A percentile compares a stretch with the other conserved stretches of the same genome.
Evolutionary conservation across 257 asterid species (phyloP).

Genomic region (Fraxinus excelsior): DNA sequence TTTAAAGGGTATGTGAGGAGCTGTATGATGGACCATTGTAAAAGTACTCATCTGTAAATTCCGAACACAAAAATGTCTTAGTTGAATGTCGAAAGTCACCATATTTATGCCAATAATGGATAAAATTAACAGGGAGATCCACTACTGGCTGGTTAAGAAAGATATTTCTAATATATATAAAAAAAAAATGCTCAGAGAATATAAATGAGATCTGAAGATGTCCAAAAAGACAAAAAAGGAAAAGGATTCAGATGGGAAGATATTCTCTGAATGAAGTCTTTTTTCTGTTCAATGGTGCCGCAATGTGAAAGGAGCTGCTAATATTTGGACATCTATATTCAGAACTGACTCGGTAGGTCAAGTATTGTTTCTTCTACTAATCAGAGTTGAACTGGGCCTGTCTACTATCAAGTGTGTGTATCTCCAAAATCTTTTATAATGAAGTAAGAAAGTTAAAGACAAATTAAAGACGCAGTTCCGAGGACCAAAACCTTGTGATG

Average conservation of each 20-base stretch:
- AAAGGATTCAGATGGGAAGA: neutral
- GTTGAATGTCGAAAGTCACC: conserved; percentile 9
- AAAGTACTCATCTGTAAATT: conserved; percentile 90
- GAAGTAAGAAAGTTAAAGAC: neutral
- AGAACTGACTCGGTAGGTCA: neutral
- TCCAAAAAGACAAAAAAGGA: neutral
- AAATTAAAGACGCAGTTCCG: neutral
- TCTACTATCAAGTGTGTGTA: too few relatives aligned
- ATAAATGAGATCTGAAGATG: neutral
- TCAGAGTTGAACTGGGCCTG: neutral
- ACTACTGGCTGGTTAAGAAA: neutral
- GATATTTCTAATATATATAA: neutral
- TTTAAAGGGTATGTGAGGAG: conserved; percentile 97
- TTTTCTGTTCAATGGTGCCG: neutral
- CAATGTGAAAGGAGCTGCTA: neutral
- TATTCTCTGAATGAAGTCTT: neutral
- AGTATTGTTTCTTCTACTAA: neutral
- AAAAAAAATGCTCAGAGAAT: neutral
- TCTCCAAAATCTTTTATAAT: neutral
- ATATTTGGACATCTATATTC: neutral
- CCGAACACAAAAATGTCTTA: conserved; percentile 5
- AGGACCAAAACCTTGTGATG: neutral
- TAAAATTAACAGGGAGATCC: neutral
- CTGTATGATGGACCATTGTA: conserved; percentile 98
- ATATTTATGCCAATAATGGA: neutral